These are phyloP conservation scores for Plasmodium vinckei DNA, from an alignment of 169 alveolate genomes.

Conservation along the genomic window DNA sequence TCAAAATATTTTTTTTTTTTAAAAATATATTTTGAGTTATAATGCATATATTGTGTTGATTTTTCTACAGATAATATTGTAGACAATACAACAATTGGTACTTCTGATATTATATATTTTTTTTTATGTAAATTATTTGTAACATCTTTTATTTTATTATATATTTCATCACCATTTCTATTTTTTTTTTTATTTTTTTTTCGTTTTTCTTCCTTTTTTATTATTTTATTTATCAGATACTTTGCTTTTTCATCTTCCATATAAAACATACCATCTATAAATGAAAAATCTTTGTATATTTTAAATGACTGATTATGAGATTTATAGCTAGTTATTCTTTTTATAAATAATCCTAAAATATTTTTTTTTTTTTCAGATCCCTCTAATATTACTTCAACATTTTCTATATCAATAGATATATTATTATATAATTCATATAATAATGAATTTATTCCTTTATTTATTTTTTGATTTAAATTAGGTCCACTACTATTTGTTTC, in stretches of 20 bases:
- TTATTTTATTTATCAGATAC: constrained; percentile 26
- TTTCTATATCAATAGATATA: constrained; percentile 57
- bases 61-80: constrained; percentile 32
- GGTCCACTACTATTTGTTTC: constrained; percentile 13
- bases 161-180: constrained; percentile 36
- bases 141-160: constrained; percentile 30
- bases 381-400: constrained; percentile 43
- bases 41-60: constrained; percentile 17
- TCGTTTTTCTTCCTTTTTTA: constrained; percentile 42
- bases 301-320: constrained; percentile 14
- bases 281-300: constrained; percentile 43
- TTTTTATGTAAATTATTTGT: constrained; percentile 31
- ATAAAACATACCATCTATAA: constrained; percentile 29
- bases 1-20: constrained; percentile 39
- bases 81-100: constrained; percentile 19
- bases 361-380: constrained; percentile 49
- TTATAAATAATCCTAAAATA: constrained; percentile 27
- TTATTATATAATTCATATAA: constrained; percentile 46
- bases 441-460: constrained; percentile 48
- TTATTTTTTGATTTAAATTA: constrained; percentile 34
- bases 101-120: constrained; percentile 32
- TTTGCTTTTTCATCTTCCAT: constrained; percentile 66
- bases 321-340: constrained; percentile 22
- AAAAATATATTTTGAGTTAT: constrained; percentile 34
- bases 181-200: constrained; percentile 55